phyloP scores from a whole-genome alignment of 768 basidiomycete genomes.

The Lanmaoa pseudosensibilis region DNA sequence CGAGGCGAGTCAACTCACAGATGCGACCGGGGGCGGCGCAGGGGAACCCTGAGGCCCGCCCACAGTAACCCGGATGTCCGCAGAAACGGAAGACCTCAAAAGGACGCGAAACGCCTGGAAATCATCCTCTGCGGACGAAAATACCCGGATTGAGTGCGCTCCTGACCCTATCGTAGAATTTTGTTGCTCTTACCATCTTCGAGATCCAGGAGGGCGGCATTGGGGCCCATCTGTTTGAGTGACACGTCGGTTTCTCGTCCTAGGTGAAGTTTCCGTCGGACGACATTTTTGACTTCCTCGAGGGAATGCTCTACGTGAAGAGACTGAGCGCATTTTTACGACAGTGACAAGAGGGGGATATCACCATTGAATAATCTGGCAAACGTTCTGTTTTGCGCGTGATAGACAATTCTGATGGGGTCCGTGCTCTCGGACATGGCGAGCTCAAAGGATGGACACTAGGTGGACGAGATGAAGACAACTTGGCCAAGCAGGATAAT shows the following conservation, averaged over 20 bases:
- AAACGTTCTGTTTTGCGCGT: slow-evolving; percentile 36
- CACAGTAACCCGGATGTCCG: slow-evolving; percentile 40
- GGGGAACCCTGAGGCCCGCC: neutral
- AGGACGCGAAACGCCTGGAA: slow-evolving; percentile 68
- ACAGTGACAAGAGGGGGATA: neutral
- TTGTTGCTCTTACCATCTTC: slow-evolving; percentile 58
- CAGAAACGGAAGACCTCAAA: slow-evolving; percentile 37
- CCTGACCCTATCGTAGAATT: neutral
- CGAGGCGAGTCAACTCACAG: slow-evolving; percentile 10
- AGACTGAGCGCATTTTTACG: slow-evolving; percentile 6
- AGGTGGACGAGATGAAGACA: neutral
- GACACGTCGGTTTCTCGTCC: slow-evolving; percentile 35
- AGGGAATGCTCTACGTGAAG: slow-evolving; percentile 55
- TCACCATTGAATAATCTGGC: slow-evolving; percentile 45
- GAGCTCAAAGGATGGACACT: neutral
- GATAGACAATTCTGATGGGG: slow-evolving; percentile 38
- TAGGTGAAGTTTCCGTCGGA: slow-evolving; percentile 62
- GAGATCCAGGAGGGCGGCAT: slow-evolving; percentile 56
- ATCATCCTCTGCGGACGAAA: slow-evolving; percentile 59
- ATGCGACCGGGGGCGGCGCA: neutral
- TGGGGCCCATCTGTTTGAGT: slow-evolving; percentile 53
- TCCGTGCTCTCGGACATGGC: slow-evolving; percentile 12
- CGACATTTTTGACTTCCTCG: slow-evolving; percentile 53
- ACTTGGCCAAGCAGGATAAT: neutral
- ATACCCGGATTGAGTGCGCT: neutral